Evolutionary conservation across 225 moss, liverwort and hornwort species (phyloP).

Genomic region (Pleurozium schreberi): DNA sequence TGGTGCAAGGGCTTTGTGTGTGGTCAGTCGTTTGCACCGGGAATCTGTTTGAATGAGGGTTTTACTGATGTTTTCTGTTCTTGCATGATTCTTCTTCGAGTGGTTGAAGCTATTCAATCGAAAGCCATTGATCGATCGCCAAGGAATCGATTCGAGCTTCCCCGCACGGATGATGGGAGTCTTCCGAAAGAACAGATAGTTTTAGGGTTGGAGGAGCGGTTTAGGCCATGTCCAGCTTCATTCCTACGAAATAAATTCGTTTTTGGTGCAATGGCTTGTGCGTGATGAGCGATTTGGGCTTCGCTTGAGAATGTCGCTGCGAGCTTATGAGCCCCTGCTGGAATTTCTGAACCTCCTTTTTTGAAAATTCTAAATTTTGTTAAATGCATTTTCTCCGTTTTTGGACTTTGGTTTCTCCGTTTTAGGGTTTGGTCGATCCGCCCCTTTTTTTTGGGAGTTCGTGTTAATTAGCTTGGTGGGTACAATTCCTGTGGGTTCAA

Average conservation of each 20-base stretch:
- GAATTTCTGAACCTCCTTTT: neutral
- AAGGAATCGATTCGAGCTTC: neutral
- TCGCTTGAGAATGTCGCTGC: neutral
- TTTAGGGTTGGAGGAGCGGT: neutral
- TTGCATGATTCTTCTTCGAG: neutral
- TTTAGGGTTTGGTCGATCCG: neutral
- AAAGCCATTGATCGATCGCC: neutral
- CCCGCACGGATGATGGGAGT: too few relatives aligned
- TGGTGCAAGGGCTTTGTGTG: neutral
- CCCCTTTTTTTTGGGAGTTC: neutral
- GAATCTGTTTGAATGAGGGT: neutral
- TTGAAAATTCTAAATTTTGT: neutral
- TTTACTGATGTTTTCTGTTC: neutral
- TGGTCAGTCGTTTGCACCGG: neutral
- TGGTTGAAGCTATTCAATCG: neutral
- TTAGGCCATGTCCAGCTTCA: neutral
- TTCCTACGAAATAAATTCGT: neutral
- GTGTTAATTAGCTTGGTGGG: neutral
- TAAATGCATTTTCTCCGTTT: neutral
- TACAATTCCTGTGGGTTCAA: neutral
- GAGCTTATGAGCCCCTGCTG: neutral
- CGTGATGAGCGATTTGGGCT: neutral
- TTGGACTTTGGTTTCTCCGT: neutral
- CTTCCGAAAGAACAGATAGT: neutral
- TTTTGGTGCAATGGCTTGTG: neutral